Evolutionary conservation across 2,329 filamentous ascomycete genomes (phyloP).

Genomic region (Exophiala lecanii-corni): DNA sequence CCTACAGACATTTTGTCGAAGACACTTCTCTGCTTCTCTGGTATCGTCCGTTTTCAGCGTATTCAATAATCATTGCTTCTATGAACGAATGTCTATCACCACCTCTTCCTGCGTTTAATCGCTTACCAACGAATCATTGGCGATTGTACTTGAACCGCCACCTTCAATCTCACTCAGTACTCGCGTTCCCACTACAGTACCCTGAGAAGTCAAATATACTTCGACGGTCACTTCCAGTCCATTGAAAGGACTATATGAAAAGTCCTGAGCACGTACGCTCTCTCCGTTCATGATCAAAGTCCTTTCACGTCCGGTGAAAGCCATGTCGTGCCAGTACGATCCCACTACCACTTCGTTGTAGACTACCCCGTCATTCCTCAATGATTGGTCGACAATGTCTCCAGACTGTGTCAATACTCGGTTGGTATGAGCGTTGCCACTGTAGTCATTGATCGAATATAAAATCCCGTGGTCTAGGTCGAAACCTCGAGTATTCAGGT

Average conservation of each 20-base stretch:
- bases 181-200: conserved; percentile 48
- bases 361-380: conserved; percentile 52
- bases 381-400: conserved; percentile 49
- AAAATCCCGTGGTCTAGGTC: conserved; percentile 55
- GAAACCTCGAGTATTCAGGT: conserved; percentile 8
- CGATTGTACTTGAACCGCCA: conserved; percentile 51
- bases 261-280: conserved; percentile 49
- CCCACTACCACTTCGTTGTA: conserved; percentile 43
- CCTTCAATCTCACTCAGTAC: conserved; percentile 51
- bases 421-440: conserved; percentile 53
- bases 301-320: conserved; percentile 51
- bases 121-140: conserved; percentile 27
- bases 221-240: conserved; percentile 45
- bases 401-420: conserved; percentile 54
- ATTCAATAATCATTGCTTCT: too few species aligned
- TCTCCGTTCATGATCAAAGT: conserved; percentile 43
- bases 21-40: too few species aligned
- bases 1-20: too few species aligned
- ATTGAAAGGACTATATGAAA: conserved; percentile 50
- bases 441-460: conserved; percentile 58
- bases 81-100: too few species aligned
- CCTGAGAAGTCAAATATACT: conserved; percentile 46
- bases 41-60: too few species aligned
- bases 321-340: conserved; percentile 50
- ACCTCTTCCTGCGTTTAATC: neutral